phyloP scores from a whole-genome alignment of 2,329 filamentous ascomycete species.

The Mycocentrospora acerina region DNA sequence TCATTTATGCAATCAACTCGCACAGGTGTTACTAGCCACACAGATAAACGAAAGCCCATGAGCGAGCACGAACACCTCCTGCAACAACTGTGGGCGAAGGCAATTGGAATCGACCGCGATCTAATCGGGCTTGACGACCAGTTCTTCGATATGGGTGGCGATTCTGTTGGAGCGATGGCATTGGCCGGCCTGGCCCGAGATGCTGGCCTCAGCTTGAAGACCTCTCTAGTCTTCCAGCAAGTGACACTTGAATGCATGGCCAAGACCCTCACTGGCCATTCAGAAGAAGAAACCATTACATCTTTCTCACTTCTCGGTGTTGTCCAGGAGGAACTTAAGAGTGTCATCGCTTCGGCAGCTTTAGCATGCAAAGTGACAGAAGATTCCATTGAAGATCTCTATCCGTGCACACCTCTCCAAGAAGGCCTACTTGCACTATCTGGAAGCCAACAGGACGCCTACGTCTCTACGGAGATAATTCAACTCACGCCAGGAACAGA shows the following conservation, averaged over 20 bases:
- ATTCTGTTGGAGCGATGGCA: no score
- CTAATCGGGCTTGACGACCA: neutral
- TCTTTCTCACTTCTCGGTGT: neutral
- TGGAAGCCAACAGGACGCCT: conserved; percentile 53
- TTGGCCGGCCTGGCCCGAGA: neutral
- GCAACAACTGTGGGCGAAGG: no score
- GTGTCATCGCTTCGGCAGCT: neutral
- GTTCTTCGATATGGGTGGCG: no score
- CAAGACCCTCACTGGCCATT: neutral
- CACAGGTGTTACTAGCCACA: no score
- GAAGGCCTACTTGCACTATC: conserved; percentile 45
- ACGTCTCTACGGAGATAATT: conserved; percentile 41
- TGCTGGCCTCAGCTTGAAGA: conserved; percentile 1
- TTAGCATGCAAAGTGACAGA: neutral
- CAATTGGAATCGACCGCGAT: neutral
- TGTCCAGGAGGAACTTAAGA: neutral
- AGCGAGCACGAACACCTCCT: no score
- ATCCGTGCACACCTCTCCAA: conserved; percentile 1
- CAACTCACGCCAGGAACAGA: conserved; percentile 2
- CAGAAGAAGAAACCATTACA: neutral
- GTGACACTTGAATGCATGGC: conserved; percentile 1
- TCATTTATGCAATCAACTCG: no score
- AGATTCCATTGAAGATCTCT: conserved; percentile 40
- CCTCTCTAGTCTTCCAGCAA: neutral
- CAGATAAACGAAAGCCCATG: no score